Conservation (phyloP, 371 early-diverging fungal species). For the Mortierella sp. region DNA sequence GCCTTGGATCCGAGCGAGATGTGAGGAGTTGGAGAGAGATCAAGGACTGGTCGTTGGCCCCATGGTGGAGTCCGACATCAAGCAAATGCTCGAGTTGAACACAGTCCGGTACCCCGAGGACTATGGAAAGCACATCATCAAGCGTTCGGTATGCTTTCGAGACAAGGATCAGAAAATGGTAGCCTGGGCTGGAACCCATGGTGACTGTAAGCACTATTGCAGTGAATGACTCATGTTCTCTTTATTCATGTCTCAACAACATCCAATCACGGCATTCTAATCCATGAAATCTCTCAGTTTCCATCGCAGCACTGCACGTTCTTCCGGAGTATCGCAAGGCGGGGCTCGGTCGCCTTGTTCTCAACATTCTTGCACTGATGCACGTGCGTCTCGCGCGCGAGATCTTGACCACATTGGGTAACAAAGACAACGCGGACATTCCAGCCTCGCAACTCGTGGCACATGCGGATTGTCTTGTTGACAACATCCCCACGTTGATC, state of each 20-base stretch:
- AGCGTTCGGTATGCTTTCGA: slow-evolving; percentile 30
- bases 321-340: slow-evolving; percentile 38
- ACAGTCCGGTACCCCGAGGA: slow-evolving; percentile 11
- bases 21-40: slow-evolving; percentile 13
- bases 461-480: slow-evolving; percentile 34
- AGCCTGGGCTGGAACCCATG: slow-evolving; percentile 49
- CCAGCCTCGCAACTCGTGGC: slow-evolving; percentile 17
- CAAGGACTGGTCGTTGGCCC: slow-evolving; percentile 25
- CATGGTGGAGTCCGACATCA: slow-evolving; percentile 27
- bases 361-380: slow-evolving; percentile 11
- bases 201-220: slow-evolving; percentile 31
- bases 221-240: background rate
- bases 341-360: slow-evolving; percentile 30
- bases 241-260: background rate
- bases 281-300: slow-evolving; percentile 8
- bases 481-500: slow-evolving; percentile 26
- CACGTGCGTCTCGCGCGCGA: slow-evolving; percentile 28
- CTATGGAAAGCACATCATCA: slow-evolving; percentile 29
- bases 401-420: slow-evolving; percentile 2
- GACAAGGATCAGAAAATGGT: slow-evolving; percentile 27
- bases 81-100: slow-evolving; percentile 31
- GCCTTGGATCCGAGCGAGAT: slow-evolving; percentile 5
- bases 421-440: background rate
- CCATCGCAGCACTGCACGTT: slow-evolving; percentile 40
- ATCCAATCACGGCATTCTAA: background rate